Evolutionary conservation across 2,329 filamentous ascomycete species (phyloP).

Genomic region (Aschersonia sp.): DNA sequence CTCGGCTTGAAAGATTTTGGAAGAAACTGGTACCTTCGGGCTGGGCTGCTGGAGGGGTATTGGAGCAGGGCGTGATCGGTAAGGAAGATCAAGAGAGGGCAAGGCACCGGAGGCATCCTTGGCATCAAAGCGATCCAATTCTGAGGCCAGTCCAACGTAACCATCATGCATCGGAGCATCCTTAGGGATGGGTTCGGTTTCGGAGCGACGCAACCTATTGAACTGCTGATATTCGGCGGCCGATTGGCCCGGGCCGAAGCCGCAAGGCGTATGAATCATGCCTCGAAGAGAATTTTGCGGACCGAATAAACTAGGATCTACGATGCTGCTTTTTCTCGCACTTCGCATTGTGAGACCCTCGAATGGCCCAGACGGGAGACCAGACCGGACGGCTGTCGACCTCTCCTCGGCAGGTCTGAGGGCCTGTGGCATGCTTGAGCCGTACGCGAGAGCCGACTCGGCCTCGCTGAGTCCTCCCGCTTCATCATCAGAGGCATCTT

Average conservation of each 20-base stretch:
- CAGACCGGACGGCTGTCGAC: not conserved
- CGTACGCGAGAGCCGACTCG: conserved; percentile 25
- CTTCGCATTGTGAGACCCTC: conserved; percentile 7
- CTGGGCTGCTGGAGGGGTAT: conserved; percentile 75
- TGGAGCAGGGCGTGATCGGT: conserved; percentile 35
- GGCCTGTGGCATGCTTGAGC: conserved; percentile 12
- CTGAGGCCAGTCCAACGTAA: conserved; percentile 51
- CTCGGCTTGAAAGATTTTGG: conserved; percentile 47
- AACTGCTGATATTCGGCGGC: conserved; percentile 12
- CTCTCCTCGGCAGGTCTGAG: too few relatives aligned
- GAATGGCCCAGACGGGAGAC: not conserved
- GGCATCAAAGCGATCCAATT: conserved; percentile 48
- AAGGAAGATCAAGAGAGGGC: conserved; percentile 24
- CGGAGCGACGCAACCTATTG: conserved; percentile 9
- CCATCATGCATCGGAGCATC: conserved; percentile 40
- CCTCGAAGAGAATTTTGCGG: conserved; percentile 46
- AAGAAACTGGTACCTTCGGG: conserved; percentile 58
- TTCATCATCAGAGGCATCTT: conserved; percentile 37
- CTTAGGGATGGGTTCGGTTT: conserved; percentile 8
- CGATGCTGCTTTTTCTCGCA: conserved; percentile 30
- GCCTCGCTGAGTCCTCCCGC: conserved; percentile 15
- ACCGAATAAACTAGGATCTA: conserved; percentile 44
- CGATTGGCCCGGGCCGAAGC: conserved; percentile 27
- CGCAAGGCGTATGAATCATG: conserved; percentile 34
- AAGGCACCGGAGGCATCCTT: conserved; percentile 30